A percentile compares a stretch with the other conserved stretches of the same genome.
These are phyloP conservation scores for Porcisia deanei DNA, from an alignment of 208 protist species.

Conservation along the genomic window DNA sequence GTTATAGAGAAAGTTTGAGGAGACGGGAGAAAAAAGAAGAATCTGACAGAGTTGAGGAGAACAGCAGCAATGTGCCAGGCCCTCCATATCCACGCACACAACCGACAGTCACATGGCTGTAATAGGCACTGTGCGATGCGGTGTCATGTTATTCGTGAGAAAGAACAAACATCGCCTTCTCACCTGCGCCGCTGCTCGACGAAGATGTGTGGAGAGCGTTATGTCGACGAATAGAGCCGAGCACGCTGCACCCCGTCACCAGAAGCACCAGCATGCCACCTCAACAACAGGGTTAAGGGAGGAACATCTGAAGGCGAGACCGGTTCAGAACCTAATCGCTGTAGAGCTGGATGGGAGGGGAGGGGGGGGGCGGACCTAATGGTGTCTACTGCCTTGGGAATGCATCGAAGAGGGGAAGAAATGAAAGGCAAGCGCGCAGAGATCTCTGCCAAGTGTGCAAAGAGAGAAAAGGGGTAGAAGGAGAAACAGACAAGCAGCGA, in stretches of 20 bases:
- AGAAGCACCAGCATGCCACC: background rate
- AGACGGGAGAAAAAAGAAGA: background rate
- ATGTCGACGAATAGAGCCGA: background rate
- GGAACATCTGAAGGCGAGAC: no score
- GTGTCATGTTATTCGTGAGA: background rate
- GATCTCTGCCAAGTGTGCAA: background rate
- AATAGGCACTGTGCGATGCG: background rate
- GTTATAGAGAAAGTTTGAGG: background rate
- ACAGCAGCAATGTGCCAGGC: background rate
- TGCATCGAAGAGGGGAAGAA: background rate
- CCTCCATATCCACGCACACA: background rate
- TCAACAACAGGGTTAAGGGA: background rate
- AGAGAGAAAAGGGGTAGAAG: background rate
- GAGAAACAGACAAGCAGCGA: background rate
- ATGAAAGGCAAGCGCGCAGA: background rate
- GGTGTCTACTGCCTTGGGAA: background rate
- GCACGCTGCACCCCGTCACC: background rate
- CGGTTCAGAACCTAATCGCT: background rate
- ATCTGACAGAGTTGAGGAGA: constrained; percentile 1
- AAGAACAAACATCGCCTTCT: constrained; percentile 3
- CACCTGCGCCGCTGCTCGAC: background rate
- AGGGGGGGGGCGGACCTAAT: background rate
- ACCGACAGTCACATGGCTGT: background rate
- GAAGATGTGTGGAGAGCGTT: background rate
- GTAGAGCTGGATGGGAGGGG: background rate